phyloP scores from a whole-genome alignment of 148 eudicot genomes.

The Rhododendron williamsianum region DNA sequence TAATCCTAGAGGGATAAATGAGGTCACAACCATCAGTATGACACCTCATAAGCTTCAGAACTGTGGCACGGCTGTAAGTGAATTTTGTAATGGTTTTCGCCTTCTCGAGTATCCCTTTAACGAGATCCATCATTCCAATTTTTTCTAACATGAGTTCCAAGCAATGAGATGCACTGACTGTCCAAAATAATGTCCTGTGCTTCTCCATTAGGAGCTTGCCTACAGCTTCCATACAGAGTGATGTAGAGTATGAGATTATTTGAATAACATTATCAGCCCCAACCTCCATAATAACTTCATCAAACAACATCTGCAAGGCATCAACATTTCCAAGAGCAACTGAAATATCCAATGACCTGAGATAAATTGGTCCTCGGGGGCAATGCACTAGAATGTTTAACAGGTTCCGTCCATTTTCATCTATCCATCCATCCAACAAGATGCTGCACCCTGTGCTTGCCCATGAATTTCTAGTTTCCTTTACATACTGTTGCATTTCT shows the following conservation, averaged over 20 bases:
- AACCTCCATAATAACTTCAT: conserved; percentile 49
- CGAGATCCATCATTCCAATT: conserved; percentile 18
- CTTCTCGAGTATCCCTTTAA: conserved; percentile 34
- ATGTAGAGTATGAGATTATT: conserved; percentile 38
- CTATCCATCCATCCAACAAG: conserved; percentile 70
- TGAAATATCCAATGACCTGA: conserved; percentile 52
- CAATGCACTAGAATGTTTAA: conserved; percentile 51
- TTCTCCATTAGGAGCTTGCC: conserved; percentile 39
- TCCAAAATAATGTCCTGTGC: conserved; percentile 53
- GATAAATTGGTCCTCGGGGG: conserved; percentile 63
- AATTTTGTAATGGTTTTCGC: conserved; percentile 48
- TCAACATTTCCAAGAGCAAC: conserved; percentile 30
- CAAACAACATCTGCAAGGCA: conserved; percentile 37
- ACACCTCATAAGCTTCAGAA: conserved; percentile 32
- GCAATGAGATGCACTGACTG: conserved; percentile 53
- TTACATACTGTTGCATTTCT: conserved; percentile 44
- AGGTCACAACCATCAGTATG: conserved; percentile 31
- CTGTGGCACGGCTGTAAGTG: conserved; percentile 31
- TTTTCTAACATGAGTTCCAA: conserved; percentile 56
- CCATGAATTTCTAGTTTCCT: conserved; percentile 47
- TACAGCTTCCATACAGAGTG: conserved; percentile 39
- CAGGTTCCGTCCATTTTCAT: conserved; percentile 39
- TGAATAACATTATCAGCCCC: conserved; percentile 62
- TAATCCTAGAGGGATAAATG: conserved; percentile 36
- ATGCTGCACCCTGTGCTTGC: conserved; percentile 62